phyloP scores from a whole-genome alignment of 2,329 filamentous ascomycete genomes.

The Arthrobotrys iridis region DNA sequence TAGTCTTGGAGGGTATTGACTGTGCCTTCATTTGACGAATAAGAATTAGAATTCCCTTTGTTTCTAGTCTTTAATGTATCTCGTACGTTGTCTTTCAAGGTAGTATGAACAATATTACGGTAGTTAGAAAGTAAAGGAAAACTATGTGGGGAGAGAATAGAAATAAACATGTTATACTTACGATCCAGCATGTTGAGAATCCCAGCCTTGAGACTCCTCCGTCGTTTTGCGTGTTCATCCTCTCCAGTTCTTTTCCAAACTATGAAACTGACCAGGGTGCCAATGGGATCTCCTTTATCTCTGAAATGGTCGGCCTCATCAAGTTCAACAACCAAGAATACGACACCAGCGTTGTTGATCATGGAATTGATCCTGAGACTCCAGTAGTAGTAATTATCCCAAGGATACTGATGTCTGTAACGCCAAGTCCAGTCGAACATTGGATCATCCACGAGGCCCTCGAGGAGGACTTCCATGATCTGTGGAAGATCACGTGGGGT shows the following conservation, averaged over 20 bases:
- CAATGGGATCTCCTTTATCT: slow-evolving; percentile 36
- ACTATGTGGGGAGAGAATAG: background rate
- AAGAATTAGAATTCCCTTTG: slow-evolving; percentile 28
- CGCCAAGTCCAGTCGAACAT: slow-evolving; percentile 52
- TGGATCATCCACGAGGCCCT: slow-evolving; percentile 49
- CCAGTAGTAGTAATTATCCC: slow-evolving; percentile 54
- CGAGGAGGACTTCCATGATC: slow-evolving; percentile 51
- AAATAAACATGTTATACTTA: slow-evolving; percentile 31
- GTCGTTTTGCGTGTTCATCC: slow-evolving; percentile 42
- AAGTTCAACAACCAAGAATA: slow-evolving; percentile 46
- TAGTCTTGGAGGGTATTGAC: slow-evolving; percentile 50
- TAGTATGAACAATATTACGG: background rate
- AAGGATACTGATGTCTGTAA: slow-evolving; percentile 49
- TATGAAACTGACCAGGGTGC: slow-evolving; percentile 47
- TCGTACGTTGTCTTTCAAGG: background rate
- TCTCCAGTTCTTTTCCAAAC: slow-evolving; percentile 46
- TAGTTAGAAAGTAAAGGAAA: slow-evolving; percentile 36
- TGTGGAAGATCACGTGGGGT: slow-evolving; percentile 54
- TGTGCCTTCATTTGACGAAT: slow-evolving; percentile 42
- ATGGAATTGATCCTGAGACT: slow-evolving; percentile 47
- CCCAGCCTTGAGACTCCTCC: slow-evolving; percentile 39
- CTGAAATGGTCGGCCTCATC: slow-evolving; percentile 45
- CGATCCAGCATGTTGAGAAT: slow-evolving; percentile 49
- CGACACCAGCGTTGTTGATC: slow-evolving; percentile 48
- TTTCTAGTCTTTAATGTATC: background rate